phyloP scores from a whole-genome alignment of 2,329 filamentous ascomycete species.

The Aspergillus fumigatus region DNA sequence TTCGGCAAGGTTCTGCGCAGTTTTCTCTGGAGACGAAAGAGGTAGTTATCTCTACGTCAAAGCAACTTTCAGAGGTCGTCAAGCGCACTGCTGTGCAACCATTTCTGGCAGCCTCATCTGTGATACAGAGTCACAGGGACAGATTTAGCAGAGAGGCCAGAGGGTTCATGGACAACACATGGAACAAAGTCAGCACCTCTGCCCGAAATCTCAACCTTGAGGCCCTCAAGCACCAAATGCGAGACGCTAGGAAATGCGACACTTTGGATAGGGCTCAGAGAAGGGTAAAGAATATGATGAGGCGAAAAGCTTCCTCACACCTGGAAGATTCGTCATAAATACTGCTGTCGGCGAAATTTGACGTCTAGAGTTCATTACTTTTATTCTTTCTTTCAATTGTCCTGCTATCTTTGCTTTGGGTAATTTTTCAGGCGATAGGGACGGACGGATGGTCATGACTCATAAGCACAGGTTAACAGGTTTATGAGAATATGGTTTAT shows the following conservation, averaged over 20 bases:
- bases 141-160: conserved; percentile 25
- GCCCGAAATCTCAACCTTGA: conserved; percentile 20
- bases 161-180: conserved; percentile 24
- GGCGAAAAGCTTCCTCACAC: conserved; percentile 14
- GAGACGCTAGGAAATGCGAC: conserved; percentile 23
- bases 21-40: conserved; percentile 19
- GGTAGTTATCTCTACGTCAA: conserved; percentile 28
- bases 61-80: conserved; percentile 30
- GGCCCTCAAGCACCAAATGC: conserved; percentile 24
- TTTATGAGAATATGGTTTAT: background rate
- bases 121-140: conserved; percentile 26
- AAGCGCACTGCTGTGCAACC: conserved; percentile 27
- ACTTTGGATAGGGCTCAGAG: conserved; percentile 33
- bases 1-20: conserved; percentile 22
- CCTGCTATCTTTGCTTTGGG: background rate
- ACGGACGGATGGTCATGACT: background rate
- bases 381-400: background rate
- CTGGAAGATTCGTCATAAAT: conserved; percentile 4
- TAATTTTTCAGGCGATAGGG: background rate
- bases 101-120: conserved; percentile 28
- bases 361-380: background rate
- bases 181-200: conserved; percentile 23
- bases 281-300: conserved; percentile 28
- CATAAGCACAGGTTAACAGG: background rate
- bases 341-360: background rate